Evolutionary conservation across 1,139 yeast species (phyloP), one percentile per base, ranked within the genome.

Genomic region (Kodamaea alishanica): DNA sequence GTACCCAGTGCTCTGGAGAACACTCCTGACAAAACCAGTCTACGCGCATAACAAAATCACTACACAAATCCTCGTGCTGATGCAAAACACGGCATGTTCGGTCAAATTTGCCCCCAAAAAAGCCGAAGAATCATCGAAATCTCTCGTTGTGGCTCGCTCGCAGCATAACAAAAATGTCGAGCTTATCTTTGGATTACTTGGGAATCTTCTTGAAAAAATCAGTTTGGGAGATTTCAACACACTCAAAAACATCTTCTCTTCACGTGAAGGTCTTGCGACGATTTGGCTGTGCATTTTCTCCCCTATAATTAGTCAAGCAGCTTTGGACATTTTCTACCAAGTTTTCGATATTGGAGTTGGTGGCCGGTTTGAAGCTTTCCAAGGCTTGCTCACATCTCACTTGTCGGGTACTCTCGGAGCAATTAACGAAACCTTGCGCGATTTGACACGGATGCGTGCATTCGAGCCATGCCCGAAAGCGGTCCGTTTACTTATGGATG

Each of bases 391-490:
- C 26, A 61, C 60, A 9, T 54, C 62, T 9, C 69, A 77, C 45
- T 48, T 65, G n/a, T 49, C 72, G 6, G 55, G 67, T 5, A 75
- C 78, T 30, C 56, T 82, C 12, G 51, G 46, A 25, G 79, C 81
- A 1, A 73, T 79, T 39, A 70, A 69, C 38, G 58, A 58, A 6
- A 75, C 77, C 25, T 53, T 84, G 38, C 54, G 62, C 2, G 63
- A 63, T 29, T 66, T 84, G 34, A 72, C 74, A 4, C 49, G 56
- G 5, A 61, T 80, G 45, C 72, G 69, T 27, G 76, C 78, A 33
- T 84, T 70, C 52, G 89, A 85, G 41, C 89, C 92, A 2, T 79
- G 85, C 45, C 90, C 92, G 2, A 79, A 84, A 48, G 81, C 84
- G 1, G 79, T 87, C 3, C 72, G 86, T 52, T 79, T 88, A 8